These are phyloP conservation scores for Thymus quinquecostatus DNA, from an alignment of 257 asterid genomes.

Conservation along the genomic window DNA sequence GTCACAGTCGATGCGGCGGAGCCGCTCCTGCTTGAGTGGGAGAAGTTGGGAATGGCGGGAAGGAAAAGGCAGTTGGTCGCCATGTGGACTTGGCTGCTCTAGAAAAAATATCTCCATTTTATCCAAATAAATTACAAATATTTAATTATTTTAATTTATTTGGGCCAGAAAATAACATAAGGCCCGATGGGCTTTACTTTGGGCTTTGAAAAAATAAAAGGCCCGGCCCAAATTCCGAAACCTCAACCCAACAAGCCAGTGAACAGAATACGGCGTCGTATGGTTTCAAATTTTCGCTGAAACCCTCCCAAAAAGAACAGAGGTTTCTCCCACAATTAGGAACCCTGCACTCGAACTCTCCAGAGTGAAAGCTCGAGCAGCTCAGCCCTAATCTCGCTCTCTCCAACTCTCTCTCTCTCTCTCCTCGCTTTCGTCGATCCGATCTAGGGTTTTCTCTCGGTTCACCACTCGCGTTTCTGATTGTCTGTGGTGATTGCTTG, in stretches of 20 bases:
- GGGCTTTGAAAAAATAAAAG: background rate
- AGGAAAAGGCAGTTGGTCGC: constrained; percentile 46
- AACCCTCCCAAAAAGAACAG: constrained; percentile 30
- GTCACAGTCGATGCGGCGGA: constrained; percentile 34
- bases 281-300: constrained; percentile 16
- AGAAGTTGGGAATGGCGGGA: constrained; percentile 60
- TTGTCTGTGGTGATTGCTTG: background rate
- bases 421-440: constrained; percentile 16
- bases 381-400: constrained; percentile 19
- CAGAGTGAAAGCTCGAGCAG: constrained; percentile 21
- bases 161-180: background rate
- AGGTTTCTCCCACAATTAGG: constrained; percentile 24
- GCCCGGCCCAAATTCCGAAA: constrained; percentile 32
- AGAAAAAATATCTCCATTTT: background rate
- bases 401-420: constrained; percentile 12
- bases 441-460: constrained; percentile 44
- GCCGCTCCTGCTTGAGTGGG: constrained; percentile 25
- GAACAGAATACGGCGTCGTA: constrained; percentile 23
- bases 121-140: background rate
- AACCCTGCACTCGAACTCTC: constrained; percentile 34
- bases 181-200: background rate
- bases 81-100: constrained; percentile 42
- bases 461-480: constrained; percentile 16
- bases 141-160: too few species aligned
- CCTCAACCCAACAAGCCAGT: background rate